Base-by-base conservation (phyloP, 2,329 filamentous ascomycete genomes). In the Mycocentrospora acerina region DNA sequence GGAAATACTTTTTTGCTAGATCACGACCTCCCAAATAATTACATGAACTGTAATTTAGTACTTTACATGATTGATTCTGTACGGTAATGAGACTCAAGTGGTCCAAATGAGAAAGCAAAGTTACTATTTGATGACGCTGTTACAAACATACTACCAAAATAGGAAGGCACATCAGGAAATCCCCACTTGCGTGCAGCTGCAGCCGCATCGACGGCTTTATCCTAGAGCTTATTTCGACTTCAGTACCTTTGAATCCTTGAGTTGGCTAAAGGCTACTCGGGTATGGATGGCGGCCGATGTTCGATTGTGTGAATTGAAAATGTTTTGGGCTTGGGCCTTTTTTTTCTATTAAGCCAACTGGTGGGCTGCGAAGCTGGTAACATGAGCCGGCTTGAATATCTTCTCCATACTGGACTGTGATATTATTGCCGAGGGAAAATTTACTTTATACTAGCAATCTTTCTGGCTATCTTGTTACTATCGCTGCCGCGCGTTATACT, bases 211-310 rank as follows among this genome's bases (percentile, higher is more conserved):
- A 41, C 35, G 47, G 49, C 47, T 42, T 46, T 36, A 38, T 28
- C 37, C 19, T 41, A 51, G 46, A 56, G 53, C 53, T 56, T 54
- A 54, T 47, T 48, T 56, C 22, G 37, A 56, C 53, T 35, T 19
- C 40, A 11, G 31, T 27, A 4, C 29, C 15, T 30, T 25, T 19
- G 29, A 14, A 29, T 22, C 5, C 19, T 22, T 22, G 19, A 22
- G 5, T 6, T 22, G 19, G 19, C 5, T 6, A 22, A 6, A 5
- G 19, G 19, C 19, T 6, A 6, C 5, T 6, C 19, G 19, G 9
- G 5, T 9, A 22, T 9, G 19, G 19, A 6, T 22, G 19, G 9
- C 9, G 9, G 9, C 5, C 19, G 9, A 22, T 5, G 5, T 22
- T 22, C 9, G 19, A 22, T 22, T 22, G 19, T 22, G 19, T 9